phyloP scores from a whole-genome alignment of 2,329 filamentous ascomycete genomes.

The Penicillium hesseltinei region DNA sequence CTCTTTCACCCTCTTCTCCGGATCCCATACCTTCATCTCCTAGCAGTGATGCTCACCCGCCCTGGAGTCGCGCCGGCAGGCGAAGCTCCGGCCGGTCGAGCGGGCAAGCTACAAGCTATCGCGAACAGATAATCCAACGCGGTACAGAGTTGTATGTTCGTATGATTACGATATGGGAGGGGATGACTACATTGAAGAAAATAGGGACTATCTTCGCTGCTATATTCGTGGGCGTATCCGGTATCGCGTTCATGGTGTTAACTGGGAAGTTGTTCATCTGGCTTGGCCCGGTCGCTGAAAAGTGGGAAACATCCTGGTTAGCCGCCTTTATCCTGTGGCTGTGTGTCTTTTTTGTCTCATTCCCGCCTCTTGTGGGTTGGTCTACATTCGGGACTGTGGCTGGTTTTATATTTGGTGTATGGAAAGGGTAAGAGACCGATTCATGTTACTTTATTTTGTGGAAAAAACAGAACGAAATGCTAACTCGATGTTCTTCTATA shows the following conservation, averaged over 20 bases:
- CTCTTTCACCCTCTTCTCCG: conserved; percentile 49
- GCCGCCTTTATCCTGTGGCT: conserved; percentile 76
- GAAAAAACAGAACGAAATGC: background rate
- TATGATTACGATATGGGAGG: conserved; percentile 35
- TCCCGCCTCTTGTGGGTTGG: conserved; percentile 87
- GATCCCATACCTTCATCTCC: conserved; percentile 47
- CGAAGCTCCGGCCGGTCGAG: conserved; percentile 41
- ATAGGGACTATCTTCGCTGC: conserved; percentile 55
- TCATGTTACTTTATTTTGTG: background rate
- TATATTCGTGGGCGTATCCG: conserved; percentile 54
- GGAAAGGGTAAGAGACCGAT: conserved; percentile 58
- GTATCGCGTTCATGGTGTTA: conserved; percentile 71
- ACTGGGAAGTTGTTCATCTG: conserved; percentile 75
- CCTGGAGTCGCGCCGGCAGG: conserved; percentile 51
- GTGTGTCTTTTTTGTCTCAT: conserved; percentile 72
- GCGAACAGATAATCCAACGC: conserved; percentile 41
- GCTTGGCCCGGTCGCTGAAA: conserved; percentile 69
- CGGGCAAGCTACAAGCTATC: conserved; percentile 31
- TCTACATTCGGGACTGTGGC: conserved; percentile 69
- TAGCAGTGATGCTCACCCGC: conserved; percentile 43
- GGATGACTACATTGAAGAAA: conserved; percentile 57
- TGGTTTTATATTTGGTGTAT: conserved; percentile 70
- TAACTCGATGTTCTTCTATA: conserved; percentile 39
- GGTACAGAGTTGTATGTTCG: conserved; percentile 36
- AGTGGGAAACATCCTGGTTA: conserved; percentile 70